These are phyloP conservation scores for Candida bentonensis DNA, from an alignment of 805 yeast species.

Conservation along the genomic window DNA sequence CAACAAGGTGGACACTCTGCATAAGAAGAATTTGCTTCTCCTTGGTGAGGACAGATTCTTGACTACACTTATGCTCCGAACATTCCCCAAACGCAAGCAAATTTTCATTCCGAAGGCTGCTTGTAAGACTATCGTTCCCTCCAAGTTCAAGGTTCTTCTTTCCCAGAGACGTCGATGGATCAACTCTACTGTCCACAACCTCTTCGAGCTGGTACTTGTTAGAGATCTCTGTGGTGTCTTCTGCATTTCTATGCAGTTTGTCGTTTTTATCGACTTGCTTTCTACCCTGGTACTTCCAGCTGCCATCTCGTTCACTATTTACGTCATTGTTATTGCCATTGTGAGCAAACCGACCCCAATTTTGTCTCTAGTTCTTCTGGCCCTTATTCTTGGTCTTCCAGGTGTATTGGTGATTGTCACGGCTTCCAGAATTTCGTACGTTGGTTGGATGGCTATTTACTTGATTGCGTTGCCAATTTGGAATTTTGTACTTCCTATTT, in stretches of 20 bases:
- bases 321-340: constrained; percentile 60
- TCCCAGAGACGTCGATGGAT: constrained; percentile 97
- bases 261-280: constrained; percentile 65
- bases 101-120: constrained; percentile 81
- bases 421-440: constrained; percentile 55
- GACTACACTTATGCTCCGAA: constrained; percentile 70
- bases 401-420: constrained; percentile 71
- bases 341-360: constrained; percentile 64
- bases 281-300: constrained; percentile 86
- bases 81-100: constrained; percentile 83
- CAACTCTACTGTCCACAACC: constrained; percentile 84
- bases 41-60: constrained; percentile 86
- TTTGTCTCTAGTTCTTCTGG: constrained; percentile 62
- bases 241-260: constrained; percentile 91
- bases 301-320: constrained; percentile 70
- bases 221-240: constrained; percentile 87
- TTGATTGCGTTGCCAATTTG: constrained; percentile 78
- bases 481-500: constrained; percentile 78
- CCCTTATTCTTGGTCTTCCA: constrained; percentile 71
- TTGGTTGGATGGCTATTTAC: constrained; percentile 70
- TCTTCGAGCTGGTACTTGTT: constrained; percentile 74
- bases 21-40: constrained; percentile 68
- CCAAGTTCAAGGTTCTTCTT: constrained; percentile 57
- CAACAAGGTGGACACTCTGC: constrained; percentile 70
- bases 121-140: constrained; percentile 86